These are phyloP conservation scores for Aspergillus arachidicola DNA, from an alignment of 2,329 filamentous ascomycete genomes.

Conservation along the genomic window DNA sequence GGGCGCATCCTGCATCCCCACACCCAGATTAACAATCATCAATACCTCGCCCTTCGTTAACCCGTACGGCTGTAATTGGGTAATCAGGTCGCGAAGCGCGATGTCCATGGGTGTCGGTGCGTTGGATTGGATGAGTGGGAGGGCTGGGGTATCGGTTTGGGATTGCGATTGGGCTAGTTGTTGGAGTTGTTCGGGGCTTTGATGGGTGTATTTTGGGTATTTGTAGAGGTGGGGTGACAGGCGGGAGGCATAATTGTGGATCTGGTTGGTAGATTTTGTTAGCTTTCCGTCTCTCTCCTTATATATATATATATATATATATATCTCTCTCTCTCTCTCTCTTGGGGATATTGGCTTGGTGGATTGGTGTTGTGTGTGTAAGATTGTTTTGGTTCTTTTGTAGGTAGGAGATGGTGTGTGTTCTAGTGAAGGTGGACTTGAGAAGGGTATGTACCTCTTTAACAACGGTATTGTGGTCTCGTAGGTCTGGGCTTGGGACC, in stretches of 20 bases:
- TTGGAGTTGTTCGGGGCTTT: slow-evolving; percentile 23
- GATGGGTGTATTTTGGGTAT: slow-evolving; percentile 38
- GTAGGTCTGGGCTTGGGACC: slow-evolving; percentile 45
- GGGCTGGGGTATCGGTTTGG: not conserved
- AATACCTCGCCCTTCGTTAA: slow-evolving; percentile 51
- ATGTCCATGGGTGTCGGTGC: slow-evolving; percentile 37
- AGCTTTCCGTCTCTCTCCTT: not conserved
- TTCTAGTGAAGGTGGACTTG: too few species aligned
- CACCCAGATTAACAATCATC: slow-evolving; percentile 49
- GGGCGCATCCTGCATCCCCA: slow-evolving; percentile 32
- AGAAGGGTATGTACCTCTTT: slow-evolving; percentile 41
- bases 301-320: too few species aligned
- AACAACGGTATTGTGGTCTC: slow-evolving; percentile 49
- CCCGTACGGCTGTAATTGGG: slow-evolving; percentile 40
- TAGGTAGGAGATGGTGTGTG: too few species aligned
- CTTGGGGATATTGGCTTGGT: too few species aligned
- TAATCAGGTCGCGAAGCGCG: slow-evolving; percentile 41
- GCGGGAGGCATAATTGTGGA: slow-evolving; percentile 45
- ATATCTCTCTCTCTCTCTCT: too few species aligned
- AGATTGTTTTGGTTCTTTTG: not conserved
- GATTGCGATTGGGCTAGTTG: slow-evolving; percentile 6
- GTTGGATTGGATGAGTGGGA: not conserved
- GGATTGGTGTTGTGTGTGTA: not conserved
- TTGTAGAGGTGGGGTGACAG: slow-evolving; percentile 43
- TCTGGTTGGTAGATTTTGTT: slow-evolving; percentile 26